Percentiles rank a stretch among this genome's conserved stretches.
Evolutionary conservation across 2,329 filamentous ascomycete genomes (phyloP).

Genomic region (Ophiostoma sp.): DNA sequence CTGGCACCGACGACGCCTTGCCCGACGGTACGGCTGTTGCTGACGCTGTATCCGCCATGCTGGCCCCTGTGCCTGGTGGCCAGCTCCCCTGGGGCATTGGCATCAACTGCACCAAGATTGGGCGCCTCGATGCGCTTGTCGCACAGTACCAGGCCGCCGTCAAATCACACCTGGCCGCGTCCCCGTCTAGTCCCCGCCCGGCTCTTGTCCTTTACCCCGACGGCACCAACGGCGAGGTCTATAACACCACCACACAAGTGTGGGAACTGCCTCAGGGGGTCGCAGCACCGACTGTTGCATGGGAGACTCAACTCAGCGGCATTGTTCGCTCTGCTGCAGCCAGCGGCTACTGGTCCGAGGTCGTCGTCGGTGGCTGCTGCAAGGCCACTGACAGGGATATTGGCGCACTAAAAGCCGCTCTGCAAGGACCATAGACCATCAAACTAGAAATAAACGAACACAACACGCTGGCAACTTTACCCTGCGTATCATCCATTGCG

Average conservation of each 20-base stretch:
- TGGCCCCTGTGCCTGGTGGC: neutral
- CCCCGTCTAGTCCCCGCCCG: neutral
- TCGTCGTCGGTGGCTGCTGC: neutral
- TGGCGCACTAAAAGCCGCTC: neutral
- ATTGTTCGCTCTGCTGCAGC: conserved; percentile 3
- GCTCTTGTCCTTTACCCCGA: conserved; percentile 8
- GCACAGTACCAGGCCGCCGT: conserved; percentile 7
- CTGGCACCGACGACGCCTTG: neutral
- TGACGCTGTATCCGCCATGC: neutral
- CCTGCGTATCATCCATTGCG: too few relatives aligned
- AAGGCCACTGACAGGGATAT: neutral
- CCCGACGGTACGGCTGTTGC: neutral
- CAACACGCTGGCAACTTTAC: too few relatives aligned
- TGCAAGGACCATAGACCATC: neutral
- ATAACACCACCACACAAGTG: conserved; percentile 5
- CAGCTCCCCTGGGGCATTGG: neutral
- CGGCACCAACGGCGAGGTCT: conserved; percentile 7
- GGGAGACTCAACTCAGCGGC: neutral
- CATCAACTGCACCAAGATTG: conserved; percentile 6
- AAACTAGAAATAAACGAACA: neutral
- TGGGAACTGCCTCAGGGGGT: neutral
- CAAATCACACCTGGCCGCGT: neutral
- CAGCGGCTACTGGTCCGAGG: neutral
- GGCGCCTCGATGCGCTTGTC: neutral
- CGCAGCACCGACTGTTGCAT: neutral